phyloP scores from a whole-genome alignment of 495 filamentous ascomycete species.

The Cudoniella acicularis region DNA sequence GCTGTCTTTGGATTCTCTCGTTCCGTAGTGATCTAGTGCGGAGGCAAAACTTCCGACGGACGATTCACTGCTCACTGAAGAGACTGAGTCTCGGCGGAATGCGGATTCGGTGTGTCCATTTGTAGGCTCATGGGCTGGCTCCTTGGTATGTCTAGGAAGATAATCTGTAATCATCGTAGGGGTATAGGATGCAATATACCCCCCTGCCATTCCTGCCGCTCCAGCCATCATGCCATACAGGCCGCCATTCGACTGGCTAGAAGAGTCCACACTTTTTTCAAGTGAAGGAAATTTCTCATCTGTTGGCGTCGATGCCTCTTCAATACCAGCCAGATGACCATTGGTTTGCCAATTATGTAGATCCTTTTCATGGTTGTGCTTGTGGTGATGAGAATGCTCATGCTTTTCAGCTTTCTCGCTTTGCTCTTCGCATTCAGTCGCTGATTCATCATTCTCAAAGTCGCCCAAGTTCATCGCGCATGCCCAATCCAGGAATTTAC shows the following conservation, averaged over 20 bases:
- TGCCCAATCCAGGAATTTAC: slow-evolving; percentile 85
- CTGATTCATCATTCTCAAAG: slow-evolving; percentile 33
- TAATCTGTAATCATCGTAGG: slow-evolving; percentile 39
- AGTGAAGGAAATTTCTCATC: neutral
- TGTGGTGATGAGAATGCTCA: slow-evolving; percentile 3
- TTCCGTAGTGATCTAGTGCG: slow-evolving; percentile 32
- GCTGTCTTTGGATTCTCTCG: slow-evolving; percentile 25
- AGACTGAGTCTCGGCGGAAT: slow-evolving; percentile 26
- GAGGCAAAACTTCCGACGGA: slow-evolving; percentile 45
- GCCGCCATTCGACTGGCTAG: slow-evolving; percentile 26
- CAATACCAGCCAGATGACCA: slow-evolving; percentile 31
- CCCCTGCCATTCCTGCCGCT: slow-evolving; percentile 39
- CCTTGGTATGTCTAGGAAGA: slow-evolving; percentile 32
- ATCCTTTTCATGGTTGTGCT: slow-evolving; percentile 16
- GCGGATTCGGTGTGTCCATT: neutral
- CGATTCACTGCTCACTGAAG: slow-evolving; percentile 19
- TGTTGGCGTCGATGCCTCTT: slow-evolving; percentile 8
- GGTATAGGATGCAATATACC: slow-evolving; percentile 33
- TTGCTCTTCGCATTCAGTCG: slow-evolving; percentile 24
- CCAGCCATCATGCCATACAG: slow-evolving; percentile 48
- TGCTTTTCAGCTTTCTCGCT: slow-evolving; percentile 8
- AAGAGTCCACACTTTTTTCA: neutral
- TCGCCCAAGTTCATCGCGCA: slow-evolving; percentile 48
- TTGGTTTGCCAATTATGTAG: slow-evolving; percentile 32
- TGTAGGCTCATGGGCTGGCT: neutral